Evolutionary conservation across 2,329 filamentous ascomycete species (phyloP).

Genomic region (Chaetomium strumarium): DNA sequence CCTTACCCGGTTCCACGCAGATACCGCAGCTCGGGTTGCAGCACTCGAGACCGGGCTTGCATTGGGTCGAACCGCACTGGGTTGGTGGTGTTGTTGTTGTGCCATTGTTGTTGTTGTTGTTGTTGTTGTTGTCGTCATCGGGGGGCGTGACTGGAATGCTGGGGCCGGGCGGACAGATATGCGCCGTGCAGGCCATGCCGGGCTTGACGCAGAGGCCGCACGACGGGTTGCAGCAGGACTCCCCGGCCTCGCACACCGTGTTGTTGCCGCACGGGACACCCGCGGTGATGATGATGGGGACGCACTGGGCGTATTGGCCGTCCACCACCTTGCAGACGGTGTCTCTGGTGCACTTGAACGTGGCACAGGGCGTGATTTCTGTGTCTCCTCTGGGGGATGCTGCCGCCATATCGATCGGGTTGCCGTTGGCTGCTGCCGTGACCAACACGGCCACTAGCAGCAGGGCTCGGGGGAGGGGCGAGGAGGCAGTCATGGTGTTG

Average conservation of each 20-base stretch:
- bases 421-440: constrained; percentile 11
- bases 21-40: constrained; percentile 22
- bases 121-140: too few species aligned
- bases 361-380: constrained; percentile 13
- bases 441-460: constrained; percentile 10
- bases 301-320: constrained; percentile 14
- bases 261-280: constrained; percentile 14
- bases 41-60: constrained; percentile 15
- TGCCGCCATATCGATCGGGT: constrained; percentile 11
- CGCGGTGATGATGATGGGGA: constrained; percentile 5
- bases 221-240: constrained; percentile 22
- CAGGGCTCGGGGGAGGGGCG: constrained; percentile 6
- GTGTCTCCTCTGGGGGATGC: not conserved
- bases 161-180: constrained; percentile 15
- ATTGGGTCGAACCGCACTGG: constrained; percentile 13
- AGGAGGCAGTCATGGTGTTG: constrained; percentile 6
- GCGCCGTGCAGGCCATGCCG: constrained; percentile 18
- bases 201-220: constrained; percentile 21
- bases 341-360: constrained; percentile 12
- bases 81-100: too few species aligned
- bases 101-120: too few species aligned
- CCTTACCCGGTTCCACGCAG: constrained; percentile 18
- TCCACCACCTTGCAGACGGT: constrained; percentile 17
- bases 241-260: constrained; percentile 14
- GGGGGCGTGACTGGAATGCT: not conserved